Evolutionary conservation across 331 rosid genomes (phyloP), one percentile per base, ranked within the genome.

Genomic region (Acacia pycnantha): DNA sequence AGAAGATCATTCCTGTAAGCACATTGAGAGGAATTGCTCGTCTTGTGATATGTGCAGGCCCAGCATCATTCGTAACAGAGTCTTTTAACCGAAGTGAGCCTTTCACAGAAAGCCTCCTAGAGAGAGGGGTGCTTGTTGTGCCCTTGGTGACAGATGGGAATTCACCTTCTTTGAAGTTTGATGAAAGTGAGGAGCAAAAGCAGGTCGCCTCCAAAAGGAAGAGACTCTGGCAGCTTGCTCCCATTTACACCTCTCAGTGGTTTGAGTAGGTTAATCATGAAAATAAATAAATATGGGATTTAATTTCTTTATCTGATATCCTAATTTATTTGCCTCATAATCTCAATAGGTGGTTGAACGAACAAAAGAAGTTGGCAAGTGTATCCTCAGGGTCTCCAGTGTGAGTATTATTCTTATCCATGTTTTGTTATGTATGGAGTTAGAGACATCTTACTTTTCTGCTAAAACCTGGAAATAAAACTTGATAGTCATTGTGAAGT

Each of bases 41-140:
- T 58, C 94, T 95, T 73, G 99, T 95, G n/a, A 88, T 95, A 29
- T 95, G 99, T 8, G 93, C 93, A 21, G 97, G 97, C 77, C 97
- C 96, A 0, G 89, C 92, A 40, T 91, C 97, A 0, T 89, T 82
- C 70, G 13, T 95, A 79, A 82, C 83, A 0, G 97, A 95, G 82
- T 87, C 97, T 44, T 95, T 93, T 78, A 82, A 86, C 70, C 86
- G 82, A 11, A 95, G 99, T 27, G 89, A 90, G 68, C 94, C 94
- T 59, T 93, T 92, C 84, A 88, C 97, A 0, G 94, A 92, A 70
- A 59, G 84, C 81, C 98, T 93, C 85, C 66, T 93, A 78, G 98
- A 95, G 13, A 83, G 99, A 78, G 99, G 97, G 18, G 97, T 92
- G 72, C 91, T 95, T 19, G 97, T 90, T 31, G 97, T 95, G 69